Base-by-base conservation (phyloP, 345 rosid genomes). In the Eucalyptus regnans region DNA sequence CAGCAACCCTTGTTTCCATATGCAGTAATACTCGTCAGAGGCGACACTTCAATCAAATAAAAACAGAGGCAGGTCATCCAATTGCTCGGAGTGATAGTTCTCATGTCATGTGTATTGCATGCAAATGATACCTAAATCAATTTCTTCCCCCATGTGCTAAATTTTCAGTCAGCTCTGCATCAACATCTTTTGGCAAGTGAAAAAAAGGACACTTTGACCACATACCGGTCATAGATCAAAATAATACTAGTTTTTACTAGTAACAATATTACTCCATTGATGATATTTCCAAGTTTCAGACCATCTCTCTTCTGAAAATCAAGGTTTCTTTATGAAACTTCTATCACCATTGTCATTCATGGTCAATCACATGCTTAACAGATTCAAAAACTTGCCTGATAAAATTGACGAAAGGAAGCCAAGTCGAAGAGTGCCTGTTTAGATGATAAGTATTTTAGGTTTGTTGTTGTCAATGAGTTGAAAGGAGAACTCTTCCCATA, bases 401-500 rank as follows among this genome's bases (percentile, higher is more conserved):
- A 97, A 91, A 91, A 90, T 79, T 94, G 95, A 54, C 97, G 97
- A 89, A 97, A 97, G 91, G 94, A 93, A 91, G 97, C 99, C 94
- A 97, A 92, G 92, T 96, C 98, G 79, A 91, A 95, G 86, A 96
- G 97, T 7, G 99, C 96, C 90, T 97, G 99, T 87, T 97, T 94
- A 41, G 99, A 97, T 20, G 99, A 97, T 88, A 97, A 96, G 91
- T 94, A 97, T 92, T 93, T 96, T 92, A 97, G 94, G 88, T 97
- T 96, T 91, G 94, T 91, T 7, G 97, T 96, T 43, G 92, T 90
- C 51, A 93, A 89, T 43, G 97, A 95, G 49, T 93, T 90, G 90
- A 97, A 95, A 18, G 99, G 99, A 6, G 94, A 92, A 89, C 98
- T 97, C 92, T 96, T 96, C 80, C 99, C 99, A 89, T 97, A 97